Evolutionary conservation across 305 asterid genomes (phyloP), one percentile per base, ranked within the genome.

Genomic region (Solanum hybrid): DNA sequence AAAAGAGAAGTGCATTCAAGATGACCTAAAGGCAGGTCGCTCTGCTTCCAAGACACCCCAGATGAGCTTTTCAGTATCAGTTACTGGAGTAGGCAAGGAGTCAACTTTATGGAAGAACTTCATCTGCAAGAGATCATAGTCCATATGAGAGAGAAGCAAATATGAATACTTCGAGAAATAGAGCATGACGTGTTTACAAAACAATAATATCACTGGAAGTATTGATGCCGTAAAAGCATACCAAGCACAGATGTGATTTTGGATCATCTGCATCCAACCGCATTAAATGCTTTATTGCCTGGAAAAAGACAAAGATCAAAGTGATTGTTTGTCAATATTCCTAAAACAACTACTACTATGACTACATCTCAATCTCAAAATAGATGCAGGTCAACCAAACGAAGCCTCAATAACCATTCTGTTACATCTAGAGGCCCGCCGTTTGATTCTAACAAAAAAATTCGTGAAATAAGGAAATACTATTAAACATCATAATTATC

Each of bases 41-140:
- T 98, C 99, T 87, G 96, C 98, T 91, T 98, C 98, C 90, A 98
- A 81, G 89, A 97, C 98, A 86, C 93, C 95, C 96, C 97, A 96
- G 84, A 96, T 92, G 90, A 98, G 93, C 90, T 95, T 98, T 90
- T 96, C 98, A 80, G 96, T 88, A 93, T 94, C 98, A 42, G 96
- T 96, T 89, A 92, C 93, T 20, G 99, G 98, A 89, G 94, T 91
- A 79, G 96, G 92, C 95, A 96, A 91, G 81, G 97, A 95, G 76
- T 92, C 98, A 85, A 94, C 97, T 93, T 94, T 93, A 89, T 94
- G 96, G 40, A 96, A 98, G 94, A 98, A 95, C 89, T 93, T 96
- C 85, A 98, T 92, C 99, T 98, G 96, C 92, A 87, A 91, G 86
- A 73, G 87, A 87, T 78, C 40, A 89, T 82, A 88, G 4, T 24